These are phyloP conservation scores for Fomitopsis schrenkii DNA, from an alignment of 1,284 basidiomycete species.

Conservation along the genomic window DNA sequence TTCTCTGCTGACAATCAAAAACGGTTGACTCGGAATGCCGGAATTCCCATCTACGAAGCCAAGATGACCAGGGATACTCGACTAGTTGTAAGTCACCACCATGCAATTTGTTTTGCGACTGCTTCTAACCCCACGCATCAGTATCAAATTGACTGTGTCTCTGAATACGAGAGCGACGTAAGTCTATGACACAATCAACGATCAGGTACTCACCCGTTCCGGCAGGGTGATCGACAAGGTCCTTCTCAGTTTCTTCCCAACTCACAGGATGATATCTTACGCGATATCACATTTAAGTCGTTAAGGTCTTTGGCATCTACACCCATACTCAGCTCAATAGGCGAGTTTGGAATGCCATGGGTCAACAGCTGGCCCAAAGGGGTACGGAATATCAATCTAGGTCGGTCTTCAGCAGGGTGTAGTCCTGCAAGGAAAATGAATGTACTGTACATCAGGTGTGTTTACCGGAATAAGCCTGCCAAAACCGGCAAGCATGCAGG, in stretches of 20 bases:
- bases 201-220: background rate
- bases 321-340: slow-evolving; percentile 54
- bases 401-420: background rate
- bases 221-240: slow-evolving; percentile 28
- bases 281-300: slow-evolving; percentile 30
- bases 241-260: slow-evolving; percentile 49
- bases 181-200: slow-evolving; percentile 13
- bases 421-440: background rate
- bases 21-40: slow-evolving; percentile 42
- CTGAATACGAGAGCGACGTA: slow-evolving; percentile 47
- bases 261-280: background rate
- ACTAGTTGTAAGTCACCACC: slow-evolving; percentile 45
- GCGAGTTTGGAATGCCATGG: slow-evolving; percentile 54
- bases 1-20: slow-evolving; percentile 70
- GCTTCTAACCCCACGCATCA: slow-evolving; percentile 17
- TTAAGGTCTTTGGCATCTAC: slow-evolving; percentile 59
- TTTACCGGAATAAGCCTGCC: slow-evolving; percentile 35
- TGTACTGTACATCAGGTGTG: background rate
- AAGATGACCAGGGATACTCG: slow-evolving; percentile 60
- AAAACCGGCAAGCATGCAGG: slow-evolving; percentile 35
- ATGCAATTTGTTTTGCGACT: background rate
- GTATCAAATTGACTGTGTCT: slow-evolving; percentile 63
- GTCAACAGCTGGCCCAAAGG: slow-evolving; percentile 43
- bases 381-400: slow-evolving; percentile 48
- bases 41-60: slow-evolving; percentile 58